These are phyloP conservation scores for Cercospora sesami DNA, from an alignment of 2,329 filamentous ascomycete genomes.

Conservation along the genomic window DNA sequence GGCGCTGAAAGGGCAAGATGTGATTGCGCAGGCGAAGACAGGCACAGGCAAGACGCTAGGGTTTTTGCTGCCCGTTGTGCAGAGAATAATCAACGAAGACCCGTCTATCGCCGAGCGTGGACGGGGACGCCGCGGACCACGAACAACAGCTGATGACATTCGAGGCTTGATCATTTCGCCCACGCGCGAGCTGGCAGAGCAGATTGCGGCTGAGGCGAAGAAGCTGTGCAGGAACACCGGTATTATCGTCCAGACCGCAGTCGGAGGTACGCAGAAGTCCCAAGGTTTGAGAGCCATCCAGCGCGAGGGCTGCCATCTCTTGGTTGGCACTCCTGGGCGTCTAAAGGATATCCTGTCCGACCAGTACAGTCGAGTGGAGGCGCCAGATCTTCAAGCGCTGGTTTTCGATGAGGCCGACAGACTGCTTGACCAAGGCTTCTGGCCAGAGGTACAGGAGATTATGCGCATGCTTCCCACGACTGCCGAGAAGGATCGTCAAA, in stretches of 20 bases:
- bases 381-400: slow-evolving; percentile 59
- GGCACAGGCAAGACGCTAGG: slow-evolving; percentile 96
- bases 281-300: slow-evolving; percentile 67
- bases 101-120: slow-evolving; percentile 57
- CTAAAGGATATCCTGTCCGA: slow-evolving; percentile 79
- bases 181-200: slow-evolving; percentile 63
- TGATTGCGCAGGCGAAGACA: slow-evolving; percentile 91
- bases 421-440: slow-evolving; percentile 61
- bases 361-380: slow-evolving; percentile 60
- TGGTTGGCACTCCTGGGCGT: slow-evolving; percentile 88
- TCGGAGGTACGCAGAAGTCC: slow-evolving; percentile 82
- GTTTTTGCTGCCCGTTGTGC: slow-evolving; percentile 82
- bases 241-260: slow-evolving; percentile 72
- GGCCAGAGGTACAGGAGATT: slow-evolving; percentile 51
- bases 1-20: slow-evolving; percentile 75
- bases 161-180: slow-evolving; percentile 63
- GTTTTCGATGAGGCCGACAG: slow-evolving; percentile 69
- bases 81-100: slow-evolving; percentile 69
- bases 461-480: slow-evolving; percentile 61
- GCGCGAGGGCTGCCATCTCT: slow-evolving; percentile 76
- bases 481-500: slow-evolving; percentile 70
- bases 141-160: slow-evolving; percentile 56
- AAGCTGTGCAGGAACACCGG: slow-evolving; percentile 66
- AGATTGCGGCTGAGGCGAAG: slow-evolving; percentile 69
- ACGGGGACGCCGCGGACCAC: slow-evolving; percentile 50